Percentiles rank a stretch among this genome's conserved stretches.
Conservation (phyloP, 768 basidiomycete species). For the Boletus coccyginus region DNA sequence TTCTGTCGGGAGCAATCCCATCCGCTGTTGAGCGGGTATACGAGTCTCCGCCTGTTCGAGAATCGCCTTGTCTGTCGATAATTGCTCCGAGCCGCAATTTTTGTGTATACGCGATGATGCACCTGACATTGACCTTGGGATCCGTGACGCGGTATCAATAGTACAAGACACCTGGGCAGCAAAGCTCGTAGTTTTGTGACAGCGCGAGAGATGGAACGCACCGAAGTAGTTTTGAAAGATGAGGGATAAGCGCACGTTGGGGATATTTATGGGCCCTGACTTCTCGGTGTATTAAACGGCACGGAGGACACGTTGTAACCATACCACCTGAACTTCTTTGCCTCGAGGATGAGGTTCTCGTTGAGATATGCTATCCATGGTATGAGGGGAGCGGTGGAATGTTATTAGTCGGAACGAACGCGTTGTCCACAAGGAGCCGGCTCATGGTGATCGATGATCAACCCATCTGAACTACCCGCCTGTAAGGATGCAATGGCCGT, state of each 20-base stretch:
- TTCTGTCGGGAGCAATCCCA: neutral
- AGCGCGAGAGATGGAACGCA: conserved; percentile 11
- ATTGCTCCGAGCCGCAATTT: neutral
- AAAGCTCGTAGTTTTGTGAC: conserved; percentile 5
- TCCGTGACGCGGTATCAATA: conserved; percentile 12
- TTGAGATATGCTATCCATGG: neutral
- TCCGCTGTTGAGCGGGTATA: neutral
- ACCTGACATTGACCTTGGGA: neutral
- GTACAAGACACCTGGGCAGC: neutral
- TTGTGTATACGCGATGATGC: neutral
- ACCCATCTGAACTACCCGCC: neutral
- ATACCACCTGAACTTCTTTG: conserved; percentile 13
- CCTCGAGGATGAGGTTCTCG: conserved; percentile 13
- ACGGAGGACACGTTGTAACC: conserved; percentile 11
- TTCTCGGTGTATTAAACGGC: conserved; percentile 9
- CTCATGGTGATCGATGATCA: neutral
- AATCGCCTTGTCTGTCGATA: neutral
- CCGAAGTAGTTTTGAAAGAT: conserved; percentile 10
- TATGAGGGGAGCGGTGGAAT: neutral
- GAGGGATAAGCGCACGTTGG: conserved; percentile 4
- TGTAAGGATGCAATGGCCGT: neutral
- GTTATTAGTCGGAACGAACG: neutral
- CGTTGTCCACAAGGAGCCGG: neutral
- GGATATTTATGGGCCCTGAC: conserved; percentile 17
- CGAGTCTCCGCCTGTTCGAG: neutral